Conservation (phyloP, 176 grass and related monocot genomes). For the Musa acuminata region DNA sequence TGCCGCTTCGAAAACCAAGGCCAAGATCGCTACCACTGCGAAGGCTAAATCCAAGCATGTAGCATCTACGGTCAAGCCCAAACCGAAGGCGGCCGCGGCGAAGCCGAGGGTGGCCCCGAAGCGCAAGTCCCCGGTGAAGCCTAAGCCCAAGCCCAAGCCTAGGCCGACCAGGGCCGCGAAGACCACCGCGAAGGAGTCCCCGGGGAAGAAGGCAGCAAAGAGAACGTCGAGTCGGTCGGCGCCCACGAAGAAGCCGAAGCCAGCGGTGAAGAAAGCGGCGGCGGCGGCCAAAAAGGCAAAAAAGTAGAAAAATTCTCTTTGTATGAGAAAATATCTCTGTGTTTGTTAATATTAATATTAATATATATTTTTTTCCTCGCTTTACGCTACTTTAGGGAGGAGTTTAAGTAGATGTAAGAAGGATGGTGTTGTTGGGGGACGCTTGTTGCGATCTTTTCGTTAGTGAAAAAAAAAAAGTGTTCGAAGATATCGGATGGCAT, state of each 20-base stretch:
- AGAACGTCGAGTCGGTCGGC: neutral
- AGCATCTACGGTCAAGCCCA: neutral
- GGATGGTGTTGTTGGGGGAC: neutral
- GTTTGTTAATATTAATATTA: neutral
- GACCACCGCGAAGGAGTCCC: neutral
- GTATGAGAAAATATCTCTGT: too few relatives aligned
- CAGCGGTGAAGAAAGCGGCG: neutral
- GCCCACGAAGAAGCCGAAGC: neutral
- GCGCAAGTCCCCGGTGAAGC: too few relatives aligned
- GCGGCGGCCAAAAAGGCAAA: neutral
- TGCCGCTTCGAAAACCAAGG: neutral
- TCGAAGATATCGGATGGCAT: too few relatives aligned
- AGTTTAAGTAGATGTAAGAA: neutral
- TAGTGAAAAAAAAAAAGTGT: too few relatives aligned
- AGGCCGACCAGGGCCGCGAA: neutral
- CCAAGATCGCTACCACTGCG: neutral
- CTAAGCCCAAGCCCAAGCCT: neutral
- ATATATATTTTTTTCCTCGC: neutral
- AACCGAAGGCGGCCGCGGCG: neutral
- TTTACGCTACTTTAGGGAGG: too few relatives aligned
- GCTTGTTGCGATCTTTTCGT: too few relatives aligned
- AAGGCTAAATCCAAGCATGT: neutral
- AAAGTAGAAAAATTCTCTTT: neutral
- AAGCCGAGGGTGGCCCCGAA: neutral
- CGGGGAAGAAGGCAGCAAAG: neutral